These are phyloP conservation scores for Gilbertella persicaria DNA, from an alignment of 371 early-diverging fungal species.

Conservation along the genomic window DNA sequence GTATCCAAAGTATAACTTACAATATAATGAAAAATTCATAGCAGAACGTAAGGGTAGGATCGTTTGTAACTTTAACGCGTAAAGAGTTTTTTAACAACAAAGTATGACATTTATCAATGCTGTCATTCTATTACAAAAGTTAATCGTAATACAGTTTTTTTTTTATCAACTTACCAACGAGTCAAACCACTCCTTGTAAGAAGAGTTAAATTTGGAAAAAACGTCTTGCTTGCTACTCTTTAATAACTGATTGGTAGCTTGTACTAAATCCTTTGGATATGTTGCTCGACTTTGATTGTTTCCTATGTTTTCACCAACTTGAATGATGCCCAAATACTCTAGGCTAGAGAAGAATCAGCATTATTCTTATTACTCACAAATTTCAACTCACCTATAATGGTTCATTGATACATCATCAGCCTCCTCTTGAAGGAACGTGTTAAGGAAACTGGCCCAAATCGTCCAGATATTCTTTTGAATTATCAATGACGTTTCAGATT, in stretches of 20 bases:
- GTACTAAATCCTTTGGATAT: slow-evolving; percentile 5
- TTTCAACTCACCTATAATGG: slow-evolving; percentile 11
- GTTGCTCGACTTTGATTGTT: slow-evolving; percentile 13
- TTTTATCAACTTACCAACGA: background rate
- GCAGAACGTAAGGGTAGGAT: slow-evolving; percentile 13
- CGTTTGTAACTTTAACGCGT: slow-evolving; percentile 6
- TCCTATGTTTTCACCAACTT: slow-evolving; percentile 13
- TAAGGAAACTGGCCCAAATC: slow-evolving; percentile 7
- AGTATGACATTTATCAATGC: slow-evolving; percentile 5
- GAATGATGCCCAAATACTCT: slow-evolving; percentile 2
- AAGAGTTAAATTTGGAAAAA: background rate
- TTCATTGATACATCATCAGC: slow-evolving; percentile 6
- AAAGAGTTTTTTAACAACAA: slow-evolving; percentile 9
- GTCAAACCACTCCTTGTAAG: background rate
- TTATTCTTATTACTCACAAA: slow-evolving; percentile 5
- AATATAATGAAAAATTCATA: slow-evolving; percentile 15
- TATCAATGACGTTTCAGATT: slow-evolving; percentile 3
- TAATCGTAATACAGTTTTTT: background rate
- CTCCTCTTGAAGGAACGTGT: slow-evolving; percentile 7
- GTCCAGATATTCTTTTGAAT: slow-evolving; percentile 7
- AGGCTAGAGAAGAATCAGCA: slow-evolving; percentile 7
- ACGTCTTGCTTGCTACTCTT: background rate
- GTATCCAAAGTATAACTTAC: slow-evolving; percentile 10
- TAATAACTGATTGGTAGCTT: slow-evolving; percentile 8
- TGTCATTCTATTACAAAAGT: background rate